Base-by-base conservation (phyloP, 116 monocot genomes). In the Trichopus zeylanicus region DNA sequence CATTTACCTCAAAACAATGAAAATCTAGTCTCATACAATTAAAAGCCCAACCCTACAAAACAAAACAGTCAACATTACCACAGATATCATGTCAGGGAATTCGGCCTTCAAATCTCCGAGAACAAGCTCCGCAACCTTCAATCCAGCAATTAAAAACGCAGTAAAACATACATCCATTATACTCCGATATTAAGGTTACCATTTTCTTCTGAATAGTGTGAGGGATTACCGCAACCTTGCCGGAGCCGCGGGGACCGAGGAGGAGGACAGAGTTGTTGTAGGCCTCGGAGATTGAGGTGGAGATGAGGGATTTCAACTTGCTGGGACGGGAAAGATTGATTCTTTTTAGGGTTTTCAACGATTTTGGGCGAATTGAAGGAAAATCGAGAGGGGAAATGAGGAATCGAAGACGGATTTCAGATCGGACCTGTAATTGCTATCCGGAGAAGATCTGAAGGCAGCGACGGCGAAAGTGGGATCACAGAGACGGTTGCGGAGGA, bases 201-300 rank as follows among this genome's bases (percentile, higher is more conserved):
- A 8, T 0, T 1, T 19, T 21, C 19, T 49, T 22, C 2, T 16
- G n/a, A 3, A 16, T n/a, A 42, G 12, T 16, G 42, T n/a, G 13
- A 49, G 21, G 49, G 49, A 21, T 22, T 49, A 49, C 49, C 3
- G 49, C 22, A 0, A 24, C 8, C 22, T 49, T 49, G 9, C 49
- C 49, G 21, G 71, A 81, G 4, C 97, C 91, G 13, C 79, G 83
- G 38, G 90, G 91, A 0, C 97, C 97, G 26, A 90, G 82, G 26
- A 97, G 84, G 10, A 97, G 91, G 24, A 82, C 79, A 31, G 90
- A 81, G 78, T 82, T 91, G 73, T 87, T 91, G 80, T 85, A 87
- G 35, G 62, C 91, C 64, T 84, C 82, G 20, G 73, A 46, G 57
- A 91, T 78, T 31, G 90, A 77, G 55, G 61, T 82, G 57, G 87